A percentile compares a stretch with the other conserved stretches of the same genome.
These are phyloP conservation scores for Penicillium pulvis DNA, from an alignment of 495 filamentous ascomycete genomes.

Conservation along the genomic window DNA sequence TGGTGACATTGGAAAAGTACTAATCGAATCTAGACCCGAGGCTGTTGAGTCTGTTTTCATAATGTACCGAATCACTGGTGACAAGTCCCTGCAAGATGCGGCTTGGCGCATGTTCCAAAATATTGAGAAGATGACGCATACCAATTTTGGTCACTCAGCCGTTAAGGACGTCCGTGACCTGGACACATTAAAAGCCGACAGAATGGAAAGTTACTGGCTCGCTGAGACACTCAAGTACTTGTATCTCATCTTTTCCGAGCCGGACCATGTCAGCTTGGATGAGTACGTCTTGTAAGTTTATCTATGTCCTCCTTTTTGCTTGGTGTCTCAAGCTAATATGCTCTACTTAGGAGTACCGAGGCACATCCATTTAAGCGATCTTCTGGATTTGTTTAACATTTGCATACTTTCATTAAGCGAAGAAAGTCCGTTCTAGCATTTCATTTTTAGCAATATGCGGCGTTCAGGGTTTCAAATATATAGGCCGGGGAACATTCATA, in stretches of 20 bases:
- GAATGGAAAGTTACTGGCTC: slow-evolving; percentile 62
- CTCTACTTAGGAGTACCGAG: slow-evolving; percentile 64
- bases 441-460: not conserved
- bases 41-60: slow-evolving; percentile 75
- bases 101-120: slow-evolving; percentile 79
- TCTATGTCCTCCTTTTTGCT: not conserved
- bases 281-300: slow-evolving; percentile 61
- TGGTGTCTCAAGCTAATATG: slow-evolving; percentile 11
- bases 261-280: slow-evolving; percentile 67
- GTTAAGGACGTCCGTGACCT: slow-evolving; percentile 57
- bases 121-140: slow-evolving; percentile 61
- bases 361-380: slow-evolving; percentile 70
- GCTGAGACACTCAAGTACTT: slow-evolving; percentile 94
- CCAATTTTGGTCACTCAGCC: slow-evolving; percentile 59
- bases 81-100: slow-evolving; percentile 61
- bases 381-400: slow-evolving; percentile 1
- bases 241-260: slow-evolving; percentile 80
- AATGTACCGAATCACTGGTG: slow-evolving; percentile 74
- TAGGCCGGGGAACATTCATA: not conserved
- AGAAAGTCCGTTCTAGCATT: not conserved
- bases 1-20: not conserved
- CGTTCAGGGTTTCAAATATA: not conserved
- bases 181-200: slow-evolving; percentile 38
- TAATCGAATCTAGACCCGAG: slow-evolving; percentile 50
- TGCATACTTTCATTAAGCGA: not conserved